phyloP scores from a whole-genome alignment of 2,329 filamentous ascomycete species.

The Mycogone perniciosa region DNA sequence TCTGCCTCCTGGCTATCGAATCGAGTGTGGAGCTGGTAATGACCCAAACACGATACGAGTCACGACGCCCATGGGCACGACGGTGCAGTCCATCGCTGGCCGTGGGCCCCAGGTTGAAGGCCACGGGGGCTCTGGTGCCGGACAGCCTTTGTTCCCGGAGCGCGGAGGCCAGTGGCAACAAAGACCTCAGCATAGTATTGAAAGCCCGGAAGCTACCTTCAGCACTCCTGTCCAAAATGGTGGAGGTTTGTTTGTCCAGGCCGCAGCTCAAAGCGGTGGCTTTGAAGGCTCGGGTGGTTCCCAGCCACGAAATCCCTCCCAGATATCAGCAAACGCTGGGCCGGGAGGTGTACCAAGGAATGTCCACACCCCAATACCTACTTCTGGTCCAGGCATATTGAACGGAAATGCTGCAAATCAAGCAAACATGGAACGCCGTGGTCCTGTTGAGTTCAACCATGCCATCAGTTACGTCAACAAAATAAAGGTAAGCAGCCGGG shows the following conservation, averaged over 20 bases:
- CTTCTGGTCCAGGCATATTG: constrained; percentile 48
- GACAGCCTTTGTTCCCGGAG: constrained; percentile 42
- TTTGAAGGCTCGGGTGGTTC: constrained; percentile 25
- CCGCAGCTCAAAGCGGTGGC: constrained; percentile 30
- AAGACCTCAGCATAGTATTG: constrained; percentile 49
- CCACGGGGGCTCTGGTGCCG: constrained; percentile 30
- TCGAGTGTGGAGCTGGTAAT: constrained; percentile 89
- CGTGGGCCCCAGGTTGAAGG: constrained; percentile 43
- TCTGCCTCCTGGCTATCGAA: constrained; percentile 87
- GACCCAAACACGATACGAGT: constrained; percentile 95
- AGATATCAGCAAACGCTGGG: constrained; percentile 25
- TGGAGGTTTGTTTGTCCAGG: constrained; percentile 41
- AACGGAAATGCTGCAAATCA: constrained; percentile 56
- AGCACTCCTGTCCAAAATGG: constrained; percentile 50
- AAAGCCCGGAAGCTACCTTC: constrained; percentile 57
- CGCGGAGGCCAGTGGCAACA: constrained; percentile 52
- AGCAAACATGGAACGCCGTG: constrained; percentile 71
- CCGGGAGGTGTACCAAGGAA: constrained; percentile 44
- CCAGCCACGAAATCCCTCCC: constrained; percentile 27
- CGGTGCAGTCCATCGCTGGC: constrained; percentile 74
- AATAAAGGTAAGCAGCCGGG: constrained; percentile 69
- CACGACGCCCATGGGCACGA: constrained; percentile 96
- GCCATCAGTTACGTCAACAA: constrained; percentile 99
- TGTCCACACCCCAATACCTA: constrained; percentile 54
- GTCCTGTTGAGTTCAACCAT: constrained; percentile 97